Conservation (phyloP, 768 basidiomycete species). For the Kwoniella sp. region DNA sequence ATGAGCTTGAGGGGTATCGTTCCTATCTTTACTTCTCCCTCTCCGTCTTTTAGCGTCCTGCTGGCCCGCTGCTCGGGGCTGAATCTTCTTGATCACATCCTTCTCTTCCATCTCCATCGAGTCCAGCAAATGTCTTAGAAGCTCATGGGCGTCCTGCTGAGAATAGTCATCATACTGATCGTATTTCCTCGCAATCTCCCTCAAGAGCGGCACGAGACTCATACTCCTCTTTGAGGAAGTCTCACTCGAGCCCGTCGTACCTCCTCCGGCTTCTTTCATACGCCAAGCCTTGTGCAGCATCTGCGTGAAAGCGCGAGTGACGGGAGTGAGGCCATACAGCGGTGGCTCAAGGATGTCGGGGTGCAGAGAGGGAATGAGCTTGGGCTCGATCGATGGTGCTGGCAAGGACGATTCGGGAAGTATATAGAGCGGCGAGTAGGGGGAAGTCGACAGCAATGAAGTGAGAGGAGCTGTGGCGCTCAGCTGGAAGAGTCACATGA, state of each 20-base stretch:
- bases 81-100: conserved; percentile 62
- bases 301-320: conserved; percentile 50
- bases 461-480: conserved; percentile 46
- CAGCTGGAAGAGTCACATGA: conserved; percentile 57
- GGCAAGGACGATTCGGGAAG: conserved; percentile 52
- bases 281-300: conserved; percentile 50
- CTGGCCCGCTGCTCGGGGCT: conserved; percentile 28
- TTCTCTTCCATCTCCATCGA: conserved; percentile 93
- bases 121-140: conserved; percentile 83
- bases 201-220: conserved; percentile 60
- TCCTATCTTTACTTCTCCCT: conserved; percentile 6
- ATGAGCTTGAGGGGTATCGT: conserved; percentile 4
- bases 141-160: conserved; percentile 96
- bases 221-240: conserved; percentile 37
- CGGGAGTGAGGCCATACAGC: conserved; percentile 47
- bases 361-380: conserved; percentile 47
- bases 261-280: conserved; percentile 52
- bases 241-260: conserved; percentile 39
- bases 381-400: conserved; percentile 27
- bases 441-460: conserved; percentile 41
- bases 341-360: conserved; percentile 50
- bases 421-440: conserved; percentile 58
- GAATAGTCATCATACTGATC: conserved; percentile 93
- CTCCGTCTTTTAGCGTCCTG: conserved; percentile 2
- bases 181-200: conserved; percentile 76